Base-by-base conservation (phyloP, 352 stramenopile species). In the Globisporangium paroecandrum region DNA sequence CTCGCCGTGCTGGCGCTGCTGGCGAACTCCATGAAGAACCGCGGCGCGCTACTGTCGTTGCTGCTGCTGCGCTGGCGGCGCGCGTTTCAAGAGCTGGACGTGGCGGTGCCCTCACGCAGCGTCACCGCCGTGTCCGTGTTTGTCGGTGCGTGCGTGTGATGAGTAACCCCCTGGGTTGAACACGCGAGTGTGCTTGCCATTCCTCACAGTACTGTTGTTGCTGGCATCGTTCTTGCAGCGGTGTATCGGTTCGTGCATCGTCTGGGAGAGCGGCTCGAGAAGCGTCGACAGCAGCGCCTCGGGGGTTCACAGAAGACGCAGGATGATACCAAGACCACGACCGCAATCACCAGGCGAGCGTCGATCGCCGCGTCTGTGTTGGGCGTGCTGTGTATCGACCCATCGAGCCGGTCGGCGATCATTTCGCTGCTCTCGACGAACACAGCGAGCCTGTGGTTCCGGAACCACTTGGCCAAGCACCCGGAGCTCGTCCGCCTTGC, bases 371-470 rank as follows among this genome's bases (percentile, higher is more conserved):
- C 80, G 1, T 79, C 79, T 0, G 62, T 77, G 18, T 58, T 81
- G 0, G 71, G 66, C 1, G 70, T 77, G 15, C 63, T 77, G 7
- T 83, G 73, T 43, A 36, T 89, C 20, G 29, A 73, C 0, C 77
- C 79, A 0, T 68, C 65, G 27, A 83, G 69, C 58, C 71, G 81
- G 1, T 78, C 81, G n/a, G 71, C 77, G 4, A 58, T 91, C 20
- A 61, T 91, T 55, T 81, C 83, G 57, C 58, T 91, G 36, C 61
- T 87, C 0, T 82, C 76, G 12, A 89, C 78, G 20, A 80, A 86
- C 43, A 77, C 83, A 9, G 63, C 62, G 13, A 89, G 77, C 63
- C 58, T 80, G 34, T 36, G 74, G 15, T 79, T 85, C 25, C 69
- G 62, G 2, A 41, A 77, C 0, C 49, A 77, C 15, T 38, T 79